Percentiles rank a stretch among this genome's conserved stretches.
Conservation (phyloP, 2,329 filamentous ascomycete genomes). For the Beauveria asiatica region DNA sequence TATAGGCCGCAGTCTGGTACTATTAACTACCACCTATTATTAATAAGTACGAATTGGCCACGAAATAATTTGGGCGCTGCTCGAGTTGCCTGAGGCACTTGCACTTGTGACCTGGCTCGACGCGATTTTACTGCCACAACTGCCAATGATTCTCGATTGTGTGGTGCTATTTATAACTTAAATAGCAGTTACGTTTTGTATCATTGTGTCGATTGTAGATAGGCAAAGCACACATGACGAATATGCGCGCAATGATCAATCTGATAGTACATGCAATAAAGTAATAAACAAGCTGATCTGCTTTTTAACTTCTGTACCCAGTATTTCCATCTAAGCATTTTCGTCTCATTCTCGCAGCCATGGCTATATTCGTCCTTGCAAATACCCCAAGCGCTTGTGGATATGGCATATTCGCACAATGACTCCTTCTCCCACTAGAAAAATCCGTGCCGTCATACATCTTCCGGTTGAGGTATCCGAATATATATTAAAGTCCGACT, state of each 20-base stretch:
- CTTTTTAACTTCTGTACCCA: too few species aligned
- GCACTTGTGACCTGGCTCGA: neutral
- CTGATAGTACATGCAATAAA: too few species aligned
- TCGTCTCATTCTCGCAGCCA: neutral
- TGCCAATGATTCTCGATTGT: too few species aligned
- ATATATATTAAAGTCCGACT: neutral
- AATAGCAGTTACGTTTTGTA: too few species aligned
- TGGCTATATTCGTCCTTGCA: neutral
- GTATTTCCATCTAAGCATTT: too few species aligned
- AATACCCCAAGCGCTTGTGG: neutral
- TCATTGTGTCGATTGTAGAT: too few species aligned
- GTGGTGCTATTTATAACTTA: neutral
- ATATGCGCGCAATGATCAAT: too few species aligned
- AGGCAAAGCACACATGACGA: too few species aligned
- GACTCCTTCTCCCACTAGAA: neutral
- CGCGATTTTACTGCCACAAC: too few species aligned
- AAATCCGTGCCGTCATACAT: constrained; percentile 2
- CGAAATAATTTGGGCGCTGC: neutral
- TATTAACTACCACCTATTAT: too few species aligned
- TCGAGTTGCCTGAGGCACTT: constrained; percentile 1
- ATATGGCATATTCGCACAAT: neutral
- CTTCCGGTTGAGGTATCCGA: neutral
- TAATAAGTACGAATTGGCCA: neutral
- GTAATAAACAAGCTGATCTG: too few species aligned
- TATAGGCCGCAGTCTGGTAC: neutral